Base-by-base conservation (phyloP, 2,329 filamentous ascomycete genomes). In the Lecanosticta acicola region DNA sequence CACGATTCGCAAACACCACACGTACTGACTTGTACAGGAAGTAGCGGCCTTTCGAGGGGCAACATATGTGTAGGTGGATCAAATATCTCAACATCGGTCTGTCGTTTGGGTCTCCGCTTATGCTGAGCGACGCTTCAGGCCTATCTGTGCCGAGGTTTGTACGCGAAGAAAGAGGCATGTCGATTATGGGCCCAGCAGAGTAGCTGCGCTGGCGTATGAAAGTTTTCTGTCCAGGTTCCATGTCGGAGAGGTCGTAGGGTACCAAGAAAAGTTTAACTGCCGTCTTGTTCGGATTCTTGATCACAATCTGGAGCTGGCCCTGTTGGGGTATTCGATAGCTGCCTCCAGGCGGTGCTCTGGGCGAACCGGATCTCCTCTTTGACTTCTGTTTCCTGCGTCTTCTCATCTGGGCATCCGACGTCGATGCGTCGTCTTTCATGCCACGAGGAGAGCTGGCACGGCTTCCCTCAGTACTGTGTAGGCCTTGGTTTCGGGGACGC, bases 281-380 rank as follows among this genome's bases (percentile, higher is more conserved):
- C 3, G 93, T 97, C 64, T 97, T 97, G 70, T 97, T 95, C 13
- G 90, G 91, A 59, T 97, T 98, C 66, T 97, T 97, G 65, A 98
- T 87, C 51, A 98, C 84, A 53, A 98, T 94, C 60, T 98, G 93
- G 11, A 98, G 74, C 66, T 97, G 93, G 0, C 93, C 93, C 65
- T 90, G 85, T 61, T 93, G 84, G 0, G 93, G 93, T 43, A 98
- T 95, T 35, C 93, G 84, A 65, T 97, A 98, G 61, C 86, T 87
- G 29, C 93, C 91, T 5, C 89, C 88, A 0, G 87, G 85, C 0
- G 89, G 87, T 13, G 84, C 80, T 66, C 78, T 82, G 1, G 80
- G 78, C 5, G 70, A 72, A 4, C 65, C 61, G 8, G 71, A 69
- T 21, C 79, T 74, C 41, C 83, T 76, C 53, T 78, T 83, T 49